Evolutionary conservation across 2,329 filamentous ascomycete species (phyloP), one percentile per base, ranked within the genome.

Genomic region (Leptographium galeiforme): DNA sequence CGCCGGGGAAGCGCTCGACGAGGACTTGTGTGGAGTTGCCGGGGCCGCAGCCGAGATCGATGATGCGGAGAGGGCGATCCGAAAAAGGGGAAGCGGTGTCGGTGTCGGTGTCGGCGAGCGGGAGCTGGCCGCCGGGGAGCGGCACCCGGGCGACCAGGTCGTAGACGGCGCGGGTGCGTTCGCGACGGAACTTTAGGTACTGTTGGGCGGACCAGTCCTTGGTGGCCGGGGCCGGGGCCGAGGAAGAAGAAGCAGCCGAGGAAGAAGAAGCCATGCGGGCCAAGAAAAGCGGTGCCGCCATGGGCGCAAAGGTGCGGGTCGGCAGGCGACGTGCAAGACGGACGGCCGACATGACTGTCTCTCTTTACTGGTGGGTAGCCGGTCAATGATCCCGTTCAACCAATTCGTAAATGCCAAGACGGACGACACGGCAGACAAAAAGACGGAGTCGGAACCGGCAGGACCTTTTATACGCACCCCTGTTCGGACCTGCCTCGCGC

Each of bases 41-140:
- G 0, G 79, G 79, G 0, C 79, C 79, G 62, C 79, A 82, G 58
- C 79, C 79, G 1, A 82, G 67, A 55, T 82, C 79, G 58, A 79
- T 66, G 58, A 82, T 72, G 33, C 62, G 65, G 11, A 65, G 60
- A n/a, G 75, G 65, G 0, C 60, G 53, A 14, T n/a, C n/a, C n/a
- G n/a, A n/a, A n/a, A n/a, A n/a, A n/a, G n/a, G n/a, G n/a, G 34
- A 13, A 16, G 16, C 19, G 19, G 12, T 14, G 18, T 14, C 18
- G 1, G 8, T 11, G 4, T 25, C 16, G 10, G 14, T 18, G n/a
- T 14, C 12, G 8, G n/a, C n/a, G 3, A 8, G 10, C 1, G 57
- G 56, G 14, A 55, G 48, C 10, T 25, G 52, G 25, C 54, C 65
- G 19, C 54, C 53, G 1, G 57, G 58, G 1, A 74, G 65, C 0